These are phyloP conservation scores for Tricladium varicosporioides DNA, from an alignment of 2,329 filamentous ascomycete species.

Conservation along the genomic window DNA sequence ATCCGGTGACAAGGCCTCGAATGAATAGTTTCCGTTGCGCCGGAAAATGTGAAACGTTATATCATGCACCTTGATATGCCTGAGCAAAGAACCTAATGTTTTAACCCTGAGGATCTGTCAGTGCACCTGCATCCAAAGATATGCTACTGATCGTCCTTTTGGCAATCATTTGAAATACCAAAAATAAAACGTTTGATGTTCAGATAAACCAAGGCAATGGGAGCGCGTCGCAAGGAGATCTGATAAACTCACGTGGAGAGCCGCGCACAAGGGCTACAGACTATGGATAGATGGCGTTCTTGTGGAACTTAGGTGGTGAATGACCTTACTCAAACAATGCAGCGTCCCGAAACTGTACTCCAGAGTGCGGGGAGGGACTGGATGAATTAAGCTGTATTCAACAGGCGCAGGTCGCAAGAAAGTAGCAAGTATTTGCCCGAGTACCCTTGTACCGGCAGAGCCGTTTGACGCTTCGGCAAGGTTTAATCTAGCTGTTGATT, in stretches of 20 bases:
- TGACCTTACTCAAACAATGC: slow-evolving; percentile 20
- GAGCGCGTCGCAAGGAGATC: not conserved
- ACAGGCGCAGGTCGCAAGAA: slow-evolving; percentile 17
- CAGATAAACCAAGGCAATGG: not conserved
- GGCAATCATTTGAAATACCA: slow-evolving; percentile 11
- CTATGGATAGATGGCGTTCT: slow-evolving; percentile 2
- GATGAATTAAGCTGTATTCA: slow-evolving; percentile 5
- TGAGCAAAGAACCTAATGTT: slow-evolving; percentile 22
- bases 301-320: slow-evolving; percentile 6
- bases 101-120: slow-evolving; percentile 22
- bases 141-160: slow-evolving; percentile 12
- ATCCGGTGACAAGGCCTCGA: slow-evolving; percentile 7
- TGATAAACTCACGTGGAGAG: slow-evolving; percentile 13
- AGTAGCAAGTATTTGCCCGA: slow-evolving; percentile 22
- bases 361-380: not conserved
- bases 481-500: slow-evolving; percentile 7
- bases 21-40: slow-evolving; percentile 17
- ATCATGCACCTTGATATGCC: slow-evolving; percentile 29
- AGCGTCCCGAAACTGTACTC: slow-evolving; percentile 12
- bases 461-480: slow-evolving; percentile 22
- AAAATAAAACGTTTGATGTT: slow-evolving; percentile 9
- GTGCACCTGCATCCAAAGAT: slow-evolving; percentile 21
- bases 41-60: slow-evolving; percentile 28
- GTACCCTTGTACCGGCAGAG: slow-evolving; percentile 23
- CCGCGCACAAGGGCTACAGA: slow-evolving; percentile 1